phyloP scores from a whole-genome alignment of 768 basidiomycete species.

The Lentinula sp. region DNA sequence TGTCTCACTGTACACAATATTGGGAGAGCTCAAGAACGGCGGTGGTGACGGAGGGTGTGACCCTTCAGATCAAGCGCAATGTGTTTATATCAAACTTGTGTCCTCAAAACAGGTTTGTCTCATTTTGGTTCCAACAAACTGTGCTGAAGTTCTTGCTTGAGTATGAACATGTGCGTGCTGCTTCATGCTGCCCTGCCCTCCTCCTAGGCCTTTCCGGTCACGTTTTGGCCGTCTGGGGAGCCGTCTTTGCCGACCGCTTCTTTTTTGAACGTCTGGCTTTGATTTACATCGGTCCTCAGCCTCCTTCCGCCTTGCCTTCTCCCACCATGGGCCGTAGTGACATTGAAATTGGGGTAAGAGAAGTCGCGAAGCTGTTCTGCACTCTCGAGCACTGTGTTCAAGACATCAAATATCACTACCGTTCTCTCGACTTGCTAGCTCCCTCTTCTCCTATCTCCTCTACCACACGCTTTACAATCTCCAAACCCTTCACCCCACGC shows the following conservation, averaged over 20 bases:
- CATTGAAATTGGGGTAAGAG: neutral
- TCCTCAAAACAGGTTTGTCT: neutral
- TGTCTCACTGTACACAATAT: neutral
- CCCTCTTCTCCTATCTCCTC: too few relatives aligned
- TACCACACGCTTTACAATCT: too few relatives aligned
- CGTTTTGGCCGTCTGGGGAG: neutral
- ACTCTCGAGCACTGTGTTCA: neutral
- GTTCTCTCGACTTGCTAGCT: too few relatives aligned
- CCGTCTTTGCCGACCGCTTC: conserved; percentile 3
- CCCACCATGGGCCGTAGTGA: neutral
- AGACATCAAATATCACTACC: neutral
- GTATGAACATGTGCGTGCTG: neutral
- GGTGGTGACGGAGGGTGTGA: neutral
- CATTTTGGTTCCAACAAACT: too few relatives aligned
- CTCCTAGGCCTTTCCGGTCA: conserved; percentile 1
- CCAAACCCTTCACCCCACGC: too few relatives aligned
- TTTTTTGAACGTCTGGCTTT: neutral
- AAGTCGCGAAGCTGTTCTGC: neutral
- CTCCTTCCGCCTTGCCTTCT: neutral
- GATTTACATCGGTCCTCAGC: neutral
- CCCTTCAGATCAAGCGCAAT: neutral
- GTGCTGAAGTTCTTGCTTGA: neutral
- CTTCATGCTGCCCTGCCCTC: conserved; percentile 5
- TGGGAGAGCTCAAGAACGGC: neutral
- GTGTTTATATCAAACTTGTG: neutral